These are phyloP conservation scores for Striga hermonthica DNA, from an alignment of 305 asterid genomes.

Conservation along the genomic window DNA sequence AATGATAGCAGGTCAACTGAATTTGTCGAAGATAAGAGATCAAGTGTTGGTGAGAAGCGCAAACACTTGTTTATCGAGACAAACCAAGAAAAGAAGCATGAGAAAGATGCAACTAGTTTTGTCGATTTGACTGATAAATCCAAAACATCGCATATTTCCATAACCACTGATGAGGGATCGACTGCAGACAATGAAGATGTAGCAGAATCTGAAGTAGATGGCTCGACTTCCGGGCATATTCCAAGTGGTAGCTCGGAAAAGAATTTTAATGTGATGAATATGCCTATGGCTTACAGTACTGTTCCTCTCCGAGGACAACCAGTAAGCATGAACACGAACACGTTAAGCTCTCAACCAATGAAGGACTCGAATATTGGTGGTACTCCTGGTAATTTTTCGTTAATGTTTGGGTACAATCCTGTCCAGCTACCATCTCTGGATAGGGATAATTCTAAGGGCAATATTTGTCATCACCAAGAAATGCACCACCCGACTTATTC, in stretches of 20 bases:
- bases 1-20: conserved; percentile 53
- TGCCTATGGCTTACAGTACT: conserved; percentile 39
- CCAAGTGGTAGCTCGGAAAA: conserved; percentile 56
- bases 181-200: conserved; percentile 97
- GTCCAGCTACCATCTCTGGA: conserved; percentile 68
- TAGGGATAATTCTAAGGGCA: conserved; percentile 57
- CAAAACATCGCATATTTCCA: conserved; percentile 80
- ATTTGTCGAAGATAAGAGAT: conserved; percentile 51
- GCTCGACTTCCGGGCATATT: conserved; percentile 66
- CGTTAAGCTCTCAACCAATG: conserved; percentile 53
- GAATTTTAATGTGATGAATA: conserved; percentile 51
- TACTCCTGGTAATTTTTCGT: conserved; percentile 57
- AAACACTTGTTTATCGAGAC: conserved; percentile 51
- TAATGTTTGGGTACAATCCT: conserved; percentile 73
- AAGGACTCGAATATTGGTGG: conserved; percentile 51
- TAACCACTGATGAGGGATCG: conserved; percentile 86
- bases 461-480: conserved; percentile 59
- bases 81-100: conserved; percentile 62
- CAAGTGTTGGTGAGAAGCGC: conserved; percentile 65
- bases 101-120: conserved; percentile 44
- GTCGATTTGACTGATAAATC: conserved; percentile 53
- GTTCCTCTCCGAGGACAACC: conserved; percentile 51
- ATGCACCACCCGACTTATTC: conserved; percentile 46
- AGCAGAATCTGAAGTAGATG: conserved; percentile 90
- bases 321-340: conserved; percentile 50